Evolutionary conservation across 2,329 filamentous ascomycete genomes (phyloP), one percentile per base, ranked within the genome.

Genomic region (Sporothrix humicola): DNA sequence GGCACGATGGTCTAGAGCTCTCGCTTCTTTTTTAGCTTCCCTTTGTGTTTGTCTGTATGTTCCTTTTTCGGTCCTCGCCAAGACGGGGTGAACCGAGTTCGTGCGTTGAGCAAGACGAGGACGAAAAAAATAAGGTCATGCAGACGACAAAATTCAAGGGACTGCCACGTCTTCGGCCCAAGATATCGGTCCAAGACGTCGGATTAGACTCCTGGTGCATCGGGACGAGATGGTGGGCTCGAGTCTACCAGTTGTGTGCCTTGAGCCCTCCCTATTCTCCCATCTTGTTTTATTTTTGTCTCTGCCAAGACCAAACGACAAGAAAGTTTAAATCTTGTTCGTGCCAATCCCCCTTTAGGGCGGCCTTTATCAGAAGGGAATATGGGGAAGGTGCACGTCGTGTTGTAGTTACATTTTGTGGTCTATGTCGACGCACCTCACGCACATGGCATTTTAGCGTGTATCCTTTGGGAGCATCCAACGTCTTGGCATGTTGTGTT

Each of bases 1-100:
- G 31, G 15, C 58, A n/a, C 6, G 6, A 37, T 23, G 8, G 31
- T 44, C 59, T 44, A 44, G 31, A 44, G 2, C 59, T 4, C 59
- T 63, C 59, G 31, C 37, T 7, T 46, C n/a, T 63, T 46, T 23
- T 6, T 4, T 8, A 20, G 8, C 37, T 63, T 63, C 44, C 44
- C 46, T 20, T 54, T 8, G 5, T 42, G 12, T 10, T 31, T n/a
- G 6, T 10, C 26, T 54, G 26, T 52, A 3, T 10, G 44, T 50
- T 37, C 23, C 3, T 50, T 50, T 46, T 10, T 50, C 46, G 9
- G 6, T 9, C 2, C 17, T 48, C 50, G 63, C 44, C 63, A 68
- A 68, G 63, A 68, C 44, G 44, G 63, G 20, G 63, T 68, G 63
- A 52, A 31, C 63, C 63, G 63, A 68, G 44, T 9, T n/a, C n/a